Base-by-base conservation (phyloP, 495 filamentous ascomycete genomes). In the Bacidia gigantensis region DNA sequence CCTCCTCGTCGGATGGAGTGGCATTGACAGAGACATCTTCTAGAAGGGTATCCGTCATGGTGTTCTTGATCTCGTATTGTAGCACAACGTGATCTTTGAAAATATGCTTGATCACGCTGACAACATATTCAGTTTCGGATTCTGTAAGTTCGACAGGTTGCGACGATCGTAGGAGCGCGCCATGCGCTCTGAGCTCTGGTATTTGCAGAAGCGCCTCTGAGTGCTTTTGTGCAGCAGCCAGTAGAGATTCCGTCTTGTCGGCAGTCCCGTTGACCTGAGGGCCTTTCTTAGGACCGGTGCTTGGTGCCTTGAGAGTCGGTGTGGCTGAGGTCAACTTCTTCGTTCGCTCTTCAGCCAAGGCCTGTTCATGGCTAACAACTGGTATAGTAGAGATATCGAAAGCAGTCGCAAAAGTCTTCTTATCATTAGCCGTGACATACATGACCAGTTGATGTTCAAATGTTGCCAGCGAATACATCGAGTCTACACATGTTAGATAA, bases 61-160 rank as follows among this genome's bases (percentile, higher is more conserved):
- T 99, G 70, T 99, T 99, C 73, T 95, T 96, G 65, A 99, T 80
- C 60, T 96, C 87, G 68, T 94, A 97, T 65, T 99, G 93, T 47
- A 99, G 69, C 12, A 99, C 93, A 56, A 97, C 76, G 60, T 97
- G 85, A 63, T 95, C 86, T 67, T 89, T 90, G 80, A 95, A 97
- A 60, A 97, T 83, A 60, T 99, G 93, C 71, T 97, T 99, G 67
- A 96, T 76, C 10, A 87, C 86, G 17, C 76, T 76, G 38, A 97
- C 93, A 44, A 96, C 89, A 59, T 99, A 99, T 69, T 99, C 92
- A 14, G 92, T 96, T 67, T 97, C 92, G 55, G 86, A 85, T 66
- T 99, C 92, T 21, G 92, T 95, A 26, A 99, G 78, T 66, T 95
- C 90, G 41, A 94, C 85, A 45, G 84, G 69, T 21, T 78, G 64